Evolutionary conservation across 2,329 filamentous ascomycete species (phyloP), one percentile per base, ranked within the genome.

Genomic region (Trichophyton mentagrophytes): DNA sequence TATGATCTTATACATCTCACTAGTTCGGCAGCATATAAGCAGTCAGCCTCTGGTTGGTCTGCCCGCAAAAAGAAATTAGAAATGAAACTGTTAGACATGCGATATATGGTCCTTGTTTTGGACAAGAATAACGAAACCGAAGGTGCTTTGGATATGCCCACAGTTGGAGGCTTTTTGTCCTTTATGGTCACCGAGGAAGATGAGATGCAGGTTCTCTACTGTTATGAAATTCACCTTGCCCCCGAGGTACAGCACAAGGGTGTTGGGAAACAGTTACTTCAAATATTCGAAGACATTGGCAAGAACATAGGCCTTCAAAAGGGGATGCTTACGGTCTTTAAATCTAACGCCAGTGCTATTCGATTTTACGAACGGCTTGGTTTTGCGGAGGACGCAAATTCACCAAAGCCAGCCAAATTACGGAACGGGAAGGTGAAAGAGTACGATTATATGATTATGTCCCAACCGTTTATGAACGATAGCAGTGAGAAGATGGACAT

Each of bases 321-420:
- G 71, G 73, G 76, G 11, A 85, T 85, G 83, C 71, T 85, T 69
- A 85, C 82, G 1, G 80, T 83, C 17, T 85, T 84, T 67, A 76
- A 70, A 63, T 74, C 74, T 33, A 85, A 85, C 66, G 62, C 63
- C 15, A 67, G 64, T 6, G 82, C 80, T 1, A 66, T 72, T 60
- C 65, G 64, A 27, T 78, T 83, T 64, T 85, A 85, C 67, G 68
- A 75, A 61, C 72, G 68, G 59, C 64, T 78, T 58, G 82, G 81
- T 2, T 85, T 79, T 65, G 66, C 51, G 9, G 73, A 77, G 62
- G 82, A 85, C 67, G 77, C 77, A 58, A 78, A 72, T 63, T 82
- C 79, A 15, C 82, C 82, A 0, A 69, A 66, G 20, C 77, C 80
- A 59, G 76, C 76, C 62, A 73, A 67, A 57, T 67, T 82, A 62